Evolutionary conservation across 1,284 basidiomycete species (phyloP).

Genomic region (Chiua sp.): DNA sequence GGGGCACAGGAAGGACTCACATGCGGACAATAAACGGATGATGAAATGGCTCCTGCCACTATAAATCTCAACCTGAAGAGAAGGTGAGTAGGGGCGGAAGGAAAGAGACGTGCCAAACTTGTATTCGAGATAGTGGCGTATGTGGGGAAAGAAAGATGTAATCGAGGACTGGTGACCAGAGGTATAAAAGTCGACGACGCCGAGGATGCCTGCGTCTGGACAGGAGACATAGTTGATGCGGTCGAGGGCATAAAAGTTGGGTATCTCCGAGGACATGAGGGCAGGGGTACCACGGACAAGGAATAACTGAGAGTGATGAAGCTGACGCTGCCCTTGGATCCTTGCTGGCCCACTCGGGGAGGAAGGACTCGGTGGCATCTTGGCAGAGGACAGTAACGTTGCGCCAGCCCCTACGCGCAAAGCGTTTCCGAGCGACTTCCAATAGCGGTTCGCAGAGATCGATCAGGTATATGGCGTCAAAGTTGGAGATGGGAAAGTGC

Average conservation of each 20-base stretch:
- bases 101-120: conserved; percentile 65
- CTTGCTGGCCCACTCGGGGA: conserved; percentile 63
- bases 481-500: no score
- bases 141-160: conserved; percentile 77
- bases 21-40: no score
- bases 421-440: no score
- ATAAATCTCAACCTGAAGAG: conserved; percentile 56
- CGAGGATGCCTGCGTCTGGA: conserved; percentile 63
- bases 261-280: conserved; percentile 52
- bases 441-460: no score
- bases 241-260: conserved; percentile 74
- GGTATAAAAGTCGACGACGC: no score
- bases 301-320: no score
- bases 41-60: no score
- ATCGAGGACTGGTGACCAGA: conserved; percentile 69
- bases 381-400: conserved; percentile 74
- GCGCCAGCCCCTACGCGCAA: no score
- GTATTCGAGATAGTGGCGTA: conserved; percentile 80
- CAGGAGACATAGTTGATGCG: conserved; percentile 74
- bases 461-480: no score
- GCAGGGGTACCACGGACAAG: conserved; percentile 61
- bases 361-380: conserved; percentile 72
- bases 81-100: not conserved
- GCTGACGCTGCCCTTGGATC: conserved; percentile 62
- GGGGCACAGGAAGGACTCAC: conserved; percentile 31